Percentiles rank a stretch among this genome's conserved stretches.
Conservation (phyloP, 371 early-diverging fungal genomes). For the Nematocida minor region DNA sequence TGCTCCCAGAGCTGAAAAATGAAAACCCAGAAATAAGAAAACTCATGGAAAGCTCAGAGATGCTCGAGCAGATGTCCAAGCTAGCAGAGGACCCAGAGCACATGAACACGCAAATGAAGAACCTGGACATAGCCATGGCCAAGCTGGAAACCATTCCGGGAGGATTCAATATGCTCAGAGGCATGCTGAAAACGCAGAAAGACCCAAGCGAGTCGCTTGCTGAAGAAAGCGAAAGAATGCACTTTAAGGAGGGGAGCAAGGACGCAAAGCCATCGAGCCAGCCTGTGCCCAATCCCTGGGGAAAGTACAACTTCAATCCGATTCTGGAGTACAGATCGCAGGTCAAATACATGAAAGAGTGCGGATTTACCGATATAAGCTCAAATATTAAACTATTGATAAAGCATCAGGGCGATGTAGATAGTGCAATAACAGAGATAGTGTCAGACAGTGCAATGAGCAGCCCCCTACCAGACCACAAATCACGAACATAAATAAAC, state of each 20-base stretch:
- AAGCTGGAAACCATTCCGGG: slow-evolving; percentile 66
- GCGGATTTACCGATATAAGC: slow-evolving; percentile 73
- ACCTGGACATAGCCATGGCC: slow-evolving; percentile 65
- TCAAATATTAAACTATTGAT: slow-evolving; percentile 71
- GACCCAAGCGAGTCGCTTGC: slow-evolving; percentile 54
- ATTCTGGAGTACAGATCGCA: slow-evolving; percentile 68
- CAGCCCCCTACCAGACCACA: neutral
- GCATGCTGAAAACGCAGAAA: slow-evolving; percentile 63
- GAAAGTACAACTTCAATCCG: slow-evolving; percentile 48
- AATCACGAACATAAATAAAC: slow-evolving; percentile 4
- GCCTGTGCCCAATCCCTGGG: slow-evolving; percentile 53
- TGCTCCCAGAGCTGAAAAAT: slow-evolving; percentile 62
- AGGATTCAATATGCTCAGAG: slow-evolving; percentile 64
- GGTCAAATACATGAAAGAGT: slow-evolving; percentile 71
- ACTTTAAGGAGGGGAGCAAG: slow-evolving; percentile 47
- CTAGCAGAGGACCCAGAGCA: slow-evolving; percentile 63
- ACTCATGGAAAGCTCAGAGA: slow-evolving; percentile 59
- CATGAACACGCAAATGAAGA: slow-evolving; percentile 64
- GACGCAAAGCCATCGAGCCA: slow-evolving; percentile 2
- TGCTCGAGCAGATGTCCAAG: slow-evolving; percentile 63
- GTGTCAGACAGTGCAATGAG: neutral
- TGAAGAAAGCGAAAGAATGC: slow-evolving; percentile 18
- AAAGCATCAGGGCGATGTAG: slow-evolving; percentile 72
- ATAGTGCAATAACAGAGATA: slow-evolving; percentile 53
- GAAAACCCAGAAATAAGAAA: slow-evolving; percentile 59